Evolutionary conservation across 805 yeast species (phyloP), one percentile per base, ranked within the genome.

Genomic region (Candida verbasci): DNA sequence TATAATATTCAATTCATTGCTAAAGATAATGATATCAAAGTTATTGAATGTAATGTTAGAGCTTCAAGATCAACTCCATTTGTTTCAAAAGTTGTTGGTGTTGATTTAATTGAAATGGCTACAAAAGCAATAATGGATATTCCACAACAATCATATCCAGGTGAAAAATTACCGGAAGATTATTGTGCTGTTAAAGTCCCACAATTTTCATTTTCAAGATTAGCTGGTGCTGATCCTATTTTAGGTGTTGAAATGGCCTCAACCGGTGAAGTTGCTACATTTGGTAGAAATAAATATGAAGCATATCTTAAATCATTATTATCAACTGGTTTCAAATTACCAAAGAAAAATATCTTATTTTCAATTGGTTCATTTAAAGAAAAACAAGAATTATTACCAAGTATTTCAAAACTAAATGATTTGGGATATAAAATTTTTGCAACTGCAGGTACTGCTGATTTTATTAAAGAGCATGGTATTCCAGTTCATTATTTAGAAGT

Each of bases 51-150:
- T 76, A 91, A 91, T 58, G 96, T 91, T 40, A 85, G 98, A 69
- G 98, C 98, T 24, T 91, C 97, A n/a, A 85, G 98, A 63, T 91
- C 97, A 12, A 89, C 87, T 86, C 98, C 98, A 65, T 91, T 93
- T 68, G 87, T 89, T 48, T 91, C 97, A 35, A 91, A 91, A 79
- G 96, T 88, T 53, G 88, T 88, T 46, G 97, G 97, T 47, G 88
- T 91, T 40, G 95, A 91, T 62, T 75, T 91, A 69, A 91, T 91
- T 65, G 97, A 89, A 65, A 80, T 91, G 83, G 97, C 98, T 35
- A 89, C 97, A 37, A 86, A 85, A 62, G 97, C 96, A 33, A 85
- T 91, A 52, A 80, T 82, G 79, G 97, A 91, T 48, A 56, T 82
- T 46, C 94, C 95, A 34, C 74, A 87, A 38, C 76, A 77, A 44